Evolutionary conservation across 306 rosid genomes (phyloP).

Genomic region (Medicago lupulina): DNA sequence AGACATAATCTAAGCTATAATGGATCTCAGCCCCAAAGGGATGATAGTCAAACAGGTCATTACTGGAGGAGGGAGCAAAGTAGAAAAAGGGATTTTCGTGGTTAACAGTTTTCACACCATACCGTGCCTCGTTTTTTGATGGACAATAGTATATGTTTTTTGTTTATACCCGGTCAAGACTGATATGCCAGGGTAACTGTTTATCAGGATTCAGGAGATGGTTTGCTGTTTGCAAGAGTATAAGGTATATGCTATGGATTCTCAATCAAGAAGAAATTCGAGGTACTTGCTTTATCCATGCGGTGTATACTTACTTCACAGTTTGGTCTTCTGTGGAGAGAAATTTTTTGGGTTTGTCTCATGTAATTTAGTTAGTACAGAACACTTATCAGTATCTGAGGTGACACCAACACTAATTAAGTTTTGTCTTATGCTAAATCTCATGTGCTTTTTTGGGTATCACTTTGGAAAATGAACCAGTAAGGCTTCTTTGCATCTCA

Average conservation of each 20-base stretch:
- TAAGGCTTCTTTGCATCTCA: conserved; percentile 25
- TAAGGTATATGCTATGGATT: neutral
- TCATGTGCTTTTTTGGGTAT: neutral
- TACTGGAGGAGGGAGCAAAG: conserved; percentile 54
- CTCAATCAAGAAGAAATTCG: conserved; percentile 20
- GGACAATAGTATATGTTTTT: conserved; percentile 8
- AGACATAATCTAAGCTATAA: conserved; percentile 35
- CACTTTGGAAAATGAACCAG: conserved; percentile 23
- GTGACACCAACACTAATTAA: conserved; percentile 1
- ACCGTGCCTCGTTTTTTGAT: conserved; percentile 17
- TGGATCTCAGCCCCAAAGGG: conserved; percentile 53
- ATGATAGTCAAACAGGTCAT: conserved; percentile 47
- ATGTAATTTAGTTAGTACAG: neutral
- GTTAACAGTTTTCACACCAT: conserved; percentile 36
- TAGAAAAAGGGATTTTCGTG: conserved; percentile 52
- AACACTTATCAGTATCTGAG: neutral
- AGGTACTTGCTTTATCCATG: conserved; percentile 15
- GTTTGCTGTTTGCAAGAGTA: conserved; percentile 15
- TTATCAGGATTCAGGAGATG: conserved; percentile 10
- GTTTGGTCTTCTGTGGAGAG: neutral
- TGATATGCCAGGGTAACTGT: conserved; percentile 24
- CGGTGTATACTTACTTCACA: neutral
- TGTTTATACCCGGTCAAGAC: conserved; percentile 8
- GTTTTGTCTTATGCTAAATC: conserved; percentile 12
- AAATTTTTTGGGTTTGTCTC: neutral